Evolutionary conservation across 306 rosid genomes (phyloP).

Genomic region (Lotus japonicus): DNA sequence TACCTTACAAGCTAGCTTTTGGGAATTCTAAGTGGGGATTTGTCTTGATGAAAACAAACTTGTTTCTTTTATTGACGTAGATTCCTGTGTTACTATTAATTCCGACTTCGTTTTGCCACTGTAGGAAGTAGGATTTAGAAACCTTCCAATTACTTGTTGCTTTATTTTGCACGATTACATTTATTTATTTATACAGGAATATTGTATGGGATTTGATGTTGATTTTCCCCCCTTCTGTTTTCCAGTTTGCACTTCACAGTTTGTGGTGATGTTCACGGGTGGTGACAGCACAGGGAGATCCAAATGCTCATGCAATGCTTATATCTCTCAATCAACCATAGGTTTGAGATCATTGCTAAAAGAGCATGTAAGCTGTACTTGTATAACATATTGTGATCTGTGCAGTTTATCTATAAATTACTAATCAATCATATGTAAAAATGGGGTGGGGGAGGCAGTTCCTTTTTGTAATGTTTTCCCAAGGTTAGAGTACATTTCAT

Average conservation of each 20-base stretch:
- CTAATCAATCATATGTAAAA: background rate
- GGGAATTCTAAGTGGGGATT: background rate
- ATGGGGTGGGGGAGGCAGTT: too few species aligned
- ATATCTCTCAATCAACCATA: conserved; percentile 76
- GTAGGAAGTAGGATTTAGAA: too few species aligned
- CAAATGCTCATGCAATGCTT: conserved; percentile 56
- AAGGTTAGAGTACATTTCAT: background rate
- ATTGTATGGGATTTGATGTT: conserved; percentile 5
- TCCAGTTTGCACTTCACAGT: conserved; percentile 75
- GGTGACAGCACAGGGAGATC: conserved; percentile 40
- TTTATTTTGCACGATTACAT: background rate
- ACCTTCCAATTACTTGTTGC: conserved; percentile 8
- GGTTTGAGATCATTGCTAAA: conserved; percentile 69
- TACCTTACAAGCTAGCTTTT: too few species aligned
- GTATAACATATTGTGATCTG: background rate
- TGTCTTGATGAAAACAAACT: background rate
- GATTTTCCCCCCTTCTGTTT: background rate
- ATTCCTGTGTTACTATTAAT: background rate
- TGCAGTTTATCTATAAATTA: background rate
- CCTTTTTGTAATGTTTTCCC: background rate
- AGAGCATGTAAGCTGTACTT: conserved; percentile 61
- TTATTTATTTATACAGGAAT: background rate
- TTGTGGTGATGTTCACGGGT: conserved; percentile 85
- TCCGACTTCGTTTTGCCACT: background rate
- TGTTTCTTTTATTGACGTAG: conserved; percentile 3